A percentile compares a stretch with the other conserved stretches of the same genome.
Conservation (phyloP, 1,139 yeast species). For the Saccharomyces hybrid region DNA sequence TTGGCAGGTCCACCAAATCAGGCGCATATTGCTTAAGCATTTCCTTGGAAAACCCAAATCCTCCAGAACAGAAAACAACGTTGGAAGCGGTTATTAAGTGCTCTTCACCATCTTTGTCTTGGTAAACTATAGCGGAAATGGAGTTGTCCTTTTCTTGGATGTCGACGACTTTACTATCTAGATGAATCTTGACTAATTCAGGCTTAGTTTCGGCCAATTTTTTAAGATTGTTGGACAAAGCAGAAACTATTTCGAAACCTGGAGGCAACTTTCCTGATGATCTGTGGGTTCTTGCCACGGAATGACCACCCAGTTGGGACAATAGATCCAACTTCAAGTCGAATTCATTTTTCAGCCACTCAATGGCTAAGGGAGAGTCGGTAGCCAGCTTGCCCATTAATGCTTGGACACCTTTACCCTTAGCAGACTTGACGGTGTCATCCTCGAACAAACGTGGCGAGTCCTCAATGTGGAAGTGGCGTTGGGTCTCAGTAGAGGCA, state of each 20-base stretch:
- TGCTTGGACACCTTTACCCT: conserved; percentile 50
- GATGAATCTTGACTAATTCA: conserved; percentile 43
- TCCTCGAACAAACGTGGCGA: conserved; percentile 50
- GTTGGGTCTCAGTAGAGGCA: conserved; percentile 57
- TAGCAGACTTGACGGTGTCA: conserved; percentile 63
- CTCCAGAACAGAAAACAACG: conserved; percentile 75
- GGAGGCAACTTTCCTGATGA: conserved; percentile 57
- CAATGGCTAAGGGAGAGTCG: conserved; percentile 54
- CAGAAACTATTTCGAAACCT: conserved; percentile 69
- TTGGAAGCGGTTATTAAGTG: conserved; percentile 30
- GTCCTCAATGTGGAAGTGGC: conserved; percentile 43
- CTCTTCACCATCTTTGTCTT: conserved; percentile 30
- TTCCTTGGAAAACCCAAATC: conserved; percentile 41
- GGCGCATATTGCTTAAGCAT: conserved; percentile 60
- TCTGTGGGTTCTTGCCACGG: conserved; percentile 67
- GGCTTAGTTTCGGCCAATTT: conserved; percentile 44
- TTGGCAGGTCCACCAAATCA: conserved; percentile 53
- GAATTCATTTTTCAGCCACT: conserved; percentile 63
- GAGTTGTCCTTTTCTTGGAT: conserved; percentile 34
- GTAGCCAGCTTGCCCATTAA: conserved; percentile 31
- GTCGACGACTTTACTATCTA: conserved; percentile 52
- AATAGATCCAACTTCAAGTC: conserved; percentile 56
- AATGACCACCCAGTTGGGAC: conserved; percentile 67
- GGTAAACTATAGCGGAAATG: conserved; percentile 46
- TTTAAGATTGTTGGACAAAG: conserved; percentile 49